phyloP scores from a whole-genome alignment of 257 asterid species.

The Misopates orontium region DNA sequence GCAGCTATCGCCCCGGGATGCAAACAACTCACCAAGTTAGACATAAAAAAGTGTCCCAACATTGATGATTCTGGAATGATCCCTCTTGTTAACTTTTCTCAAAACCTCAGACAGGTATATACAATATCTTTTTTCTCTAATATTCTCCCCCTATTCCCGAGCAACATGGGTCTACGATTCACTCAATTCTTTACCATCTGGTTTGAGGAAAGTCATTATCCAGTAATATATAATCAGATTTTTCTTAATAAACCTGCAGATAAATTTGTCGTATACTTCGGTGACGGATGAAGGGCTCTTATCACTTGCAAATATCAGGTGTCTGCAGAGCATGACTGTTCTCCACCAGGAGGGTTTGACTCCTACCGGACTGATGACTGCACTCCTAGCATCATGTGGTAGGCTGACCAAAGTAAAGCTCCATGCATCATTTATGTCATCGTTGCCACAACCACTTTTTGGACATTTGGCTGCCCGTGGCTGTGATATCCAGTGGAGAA shows the following conservation, averaged over 20 bases:
- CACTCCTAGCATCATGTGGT: conserved; percentile 72
- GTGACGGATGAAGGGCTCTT: conserved; percentile 76
- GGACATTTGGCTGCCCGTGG: conserved; percentile 81
- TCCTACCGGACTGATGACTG: conserved; percentile 65
- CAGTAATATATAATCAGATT: background rate
- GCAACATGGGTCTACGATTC: background rate
- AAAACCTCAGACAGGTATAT: conserved; percentile 78
- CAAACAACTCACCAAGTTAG: conserved; percentile 65
- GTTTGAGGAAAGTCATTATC: background rate
- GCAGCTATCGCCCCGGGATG: conserved; percentile 75
- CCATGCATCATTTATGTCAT: conserved; percentile 55
- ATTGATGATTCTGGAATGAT: conserved; percentile 80
- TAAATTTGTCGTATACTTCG: conserved; percentile 77
- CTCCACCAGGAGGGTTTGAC: conserved; percentile 66
- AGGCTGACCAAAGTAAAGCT: conserved; percentile 87
- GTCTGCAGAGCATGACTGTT: conserved; percentile 71
- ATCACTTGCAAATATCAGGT: conserved; percentile 73
- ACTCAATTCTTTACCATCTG: background rate
- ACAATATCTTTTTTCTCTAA: background rate
- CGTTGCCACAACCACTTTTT: conserved; percentile 54
- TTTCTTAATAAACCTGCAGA: conserved; percentile 38
- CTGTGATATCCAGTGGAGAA: conserved; percentile 74
- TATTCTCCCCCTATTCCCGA: background rate
- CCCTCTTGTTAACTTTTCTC: conserved; percentile 69
- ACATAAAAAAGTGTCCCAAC: conserved; percentile 69